Evolutionary conservation across 768 basidiomycete species (phyloP).

Genomic region (Lactifluus volemus): DNA sequence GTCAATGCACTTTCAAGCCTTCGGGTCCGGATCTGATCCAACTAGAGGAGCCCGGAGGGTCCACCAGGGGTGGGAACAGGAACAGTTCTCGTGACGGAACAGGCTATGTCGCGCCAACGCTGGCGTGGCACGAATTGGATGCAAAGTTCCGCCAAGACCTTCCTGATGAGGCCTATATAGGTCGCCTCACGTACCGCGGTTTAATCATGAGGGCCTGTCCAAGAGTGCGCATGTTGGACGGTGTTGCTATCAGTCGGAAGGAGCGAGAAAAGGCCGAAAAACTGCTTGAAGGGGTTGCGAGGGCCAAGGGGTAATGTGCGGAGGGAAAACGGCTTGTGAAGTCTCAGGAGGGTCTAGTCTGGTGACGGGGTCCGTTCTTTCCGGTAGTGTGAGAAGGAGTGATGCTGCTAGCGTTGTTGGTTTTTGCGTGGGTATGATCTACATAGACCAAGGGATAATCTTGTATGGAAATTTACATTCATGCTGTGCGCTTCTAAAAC

Average conservation of each 20-base stretch:
- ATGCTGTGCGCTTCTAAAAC: constrained; percentile 11
- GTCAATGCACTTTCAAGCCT: constrained; percentile 22
- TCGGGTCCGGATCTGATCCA: constrained; percentile 19
- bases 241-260: constrained; percentile 72
- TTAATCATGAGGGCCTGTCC: constrained; percentile 72
- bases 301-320: constrained; percentile 25
- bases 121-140: constrained; percentile 69
- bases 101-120: constrained; percentile 13
- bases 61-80: constrained; percentile 27
- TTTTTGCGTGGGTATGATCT: constrained; percentile 12
- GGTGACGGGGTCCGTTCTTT: constrained; percentile 11
- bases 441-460: constrained; percentile 10
- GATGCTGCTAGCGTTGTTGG: constrained; percentile 6
- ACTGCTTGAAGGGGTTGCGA: constrained; percentile 50
- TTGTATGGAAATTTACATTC: constrained; percentile 15
- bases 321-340: not conserved
- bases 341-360: constrained; percentile 14
- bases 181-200: constrained; percentile 83
- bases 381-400: constrained; percentile 6
- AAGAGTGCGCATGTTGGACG: constrained; percentile 69
- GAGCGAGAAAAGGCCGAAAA: constrained; percentile 77
- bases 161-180: constrained; percentile 82
- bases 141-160: constrained; percentile 80
- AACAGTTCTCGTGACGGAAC: constrained; percentile 10
- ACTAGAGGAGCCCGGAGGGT: constrained; percentile 22